phyloP scores from a whole-genome alignment of 106 monocot species.

The Agapanthus africanus region DNA sequence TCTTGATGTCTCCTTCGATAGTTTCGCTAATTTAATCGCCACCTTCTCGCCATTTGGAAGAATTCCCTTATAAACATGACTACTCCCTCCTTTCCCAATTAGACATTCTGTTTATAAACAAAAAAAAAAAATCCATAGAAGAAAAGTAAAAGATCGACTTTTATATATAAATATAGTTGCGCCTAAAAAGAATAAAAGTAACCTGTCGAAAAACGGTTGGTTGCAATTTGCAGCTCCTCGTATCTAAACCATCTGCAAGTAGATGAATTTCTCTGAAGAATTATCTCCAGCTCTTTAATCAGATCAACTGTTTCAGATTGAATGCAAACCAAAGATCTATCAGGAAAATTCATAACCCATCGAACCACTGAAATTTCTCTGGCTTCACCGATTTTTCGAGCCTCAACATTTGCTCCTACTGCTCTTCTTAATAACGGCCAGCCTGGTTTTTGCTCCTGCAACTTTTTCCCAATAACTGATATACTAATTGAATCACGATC shows the following conservation, averaged over 20 bases:
- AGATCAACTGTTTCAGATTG: conserved; percentile 10
- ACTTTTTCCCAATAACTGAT: conserved; percentile 12
- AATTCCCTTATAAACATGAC: conserved; percentile 71
- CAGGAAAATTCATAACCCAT: conserved; percentile 85
- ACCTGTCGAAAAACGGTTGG: conserved; percentile 69
- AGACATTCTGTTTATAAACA: conserved; percentile 43
- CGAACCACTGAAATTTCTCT: conserved; percentile 81
- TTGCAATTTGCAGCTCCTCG: conserved; percentile 46
- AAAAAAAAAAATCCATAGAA: too few relatives aligned
- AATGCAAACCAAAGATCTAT: conserved; percentile 35
- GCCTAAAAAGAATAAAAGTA: conserved; percentile 53
- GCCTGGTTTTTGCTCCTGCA: conserved; percentile 39
- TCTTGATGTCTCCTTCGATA: conserved; percentile 37
- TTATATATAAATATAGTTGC: too few relatives aligned
- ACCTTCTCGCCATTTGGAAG: conserved; percentile 44
- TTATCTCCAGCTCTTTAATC: conserved; percentile 24
- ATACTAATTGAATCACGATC: conserved; percentile 6
- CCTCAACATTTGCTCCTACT: conserved; percentile 10
- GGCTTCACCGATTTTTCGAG: conserved; percentile 11
- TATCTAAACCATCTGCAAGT: conserved; percentile 60
- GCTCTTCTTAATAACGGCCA: conserved; percentile 68
- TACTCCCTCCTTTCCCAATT: conserved; percentile 88
- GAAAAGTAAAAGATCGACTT: too few relatives aligned
- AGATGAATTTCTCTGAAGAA: conserved; percentile 37
- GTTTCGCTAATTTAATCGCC: conserved; percentile 69